Evolutionary conservation across 164 flowering plant genomes (phyloP).

Genomic region (Stephania japonica): DNA sequence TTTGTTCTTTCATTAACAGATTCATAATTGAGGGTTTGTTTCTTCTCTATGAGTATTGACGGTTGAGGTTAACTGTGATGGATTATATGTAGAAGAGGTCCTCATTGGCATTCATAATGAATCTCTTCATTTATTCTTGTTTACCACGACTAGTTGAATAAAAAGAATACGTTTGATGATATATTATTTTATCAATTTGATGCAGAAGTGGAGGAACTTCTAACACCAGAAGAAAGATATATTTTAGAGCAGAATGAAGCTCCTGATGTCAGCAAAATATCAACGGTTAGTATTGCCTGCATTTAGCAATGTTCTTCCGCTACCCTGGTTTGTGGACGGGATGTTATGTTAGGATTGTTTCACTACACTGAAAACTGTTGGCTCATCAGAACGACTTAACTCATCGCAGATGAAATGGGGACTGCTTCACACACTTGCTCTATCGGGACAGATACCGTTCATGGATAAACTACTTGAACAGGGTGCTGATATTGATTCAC

Average conservation of each 20-base stretch:
- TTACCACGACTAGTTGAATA: not conserved
- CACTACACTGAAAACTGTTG: not conserved
- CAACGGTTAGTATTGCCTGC: conserved; percentile 48
- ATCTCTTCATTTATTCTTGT: not conserved
- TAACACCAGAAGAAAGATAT: conserved; percentile 64
- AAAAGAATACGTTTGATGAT: not conserved
- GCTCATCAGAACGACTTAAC: not conserved
- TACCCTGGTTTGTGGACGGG: not conserved
- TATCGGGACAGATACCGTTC: conserved; percentile 57
- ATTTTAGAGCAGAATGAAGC: conserved; percentile 53
- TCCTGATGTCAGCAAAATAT: conserved; percentile 54
- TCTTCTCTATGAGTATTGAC: not conserved
- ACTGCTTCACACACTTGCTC: conserved; percentile 66
- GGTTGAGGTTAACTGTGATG: not conserved
- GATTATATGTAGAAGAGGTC: not conserved
- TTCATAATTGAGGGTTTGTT: not conserved
- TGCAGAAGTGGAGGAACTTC: conserved; percentile 76
- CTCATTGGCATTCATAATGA: not conserved
- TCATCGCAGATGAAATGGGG: conserved; percentile 51
- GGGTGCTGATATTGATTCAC: conserved; percentile 54
- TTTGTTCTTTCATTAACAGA: not conserved
- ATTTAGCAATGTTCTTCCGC: not conserved
- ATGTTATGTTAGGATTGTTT: not conserved
- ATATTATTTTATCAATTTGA: conserved; percentile 8
- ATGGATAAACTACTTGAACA: conserved; percentile 67